Base-by-base conservation (phyloP, 2,329 filamentous ascomycete species). In the Alternaria incomplexa region DNA sequence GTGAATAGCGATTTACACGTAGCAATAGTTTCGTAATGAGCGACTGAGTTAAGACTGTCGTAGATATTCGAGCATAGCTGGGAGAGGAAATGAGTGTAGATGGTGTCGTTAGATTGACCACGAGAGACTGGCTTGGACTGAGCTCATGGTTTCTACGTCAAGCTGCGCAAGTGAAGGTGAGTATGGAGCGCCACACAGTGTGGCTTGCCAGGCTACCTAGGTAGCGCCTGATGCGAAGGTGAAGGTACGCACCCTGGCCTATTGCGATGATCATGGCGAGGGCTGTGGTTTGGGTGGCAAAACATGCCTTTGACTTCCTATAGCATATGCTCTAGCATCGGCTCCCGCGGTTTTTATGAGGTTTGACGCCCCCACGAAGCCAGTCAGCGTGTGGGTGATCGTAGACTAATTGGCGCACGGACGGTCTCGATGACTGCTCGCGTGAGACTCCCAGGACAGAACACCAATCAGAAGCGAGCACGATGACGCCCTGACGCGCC, bases 401-500 rank as follows among this genome's bases (percentile, higher is more conserved):
- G 26, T 40, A 50, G 61, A 53, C 61, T 59, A 57, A 52, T 13
- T 10, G 44, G 50, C 58, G 65, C 65, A 65, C 65, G 60, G 59
- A 26, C 58, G 65, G 36, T 28, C 47, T 54, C 63, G 22, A 62
- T 62, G 61, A 56, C 58, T 62, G 62, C 64, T 66, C 59, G 67
- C 65, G 67, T 70, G 67, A 61, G 58, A 68, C 67, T 68, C 61
- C 32, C n/a, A 48, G 47, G 47, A 12, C 56, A 17, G 36, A 56
- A 43, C 23, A 25, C 67, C 67, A 68, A 70, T 70, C 28, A 63
- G 52, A 17, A 46, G n/a, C 26, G 15, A 44, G 50, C 48, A 54
- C 62, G 51, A 61, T 68, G 63, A 66, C 62, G 61, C 66, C 58
- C 57, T 54, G 63, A 55, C 53, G 61, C 56, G 64, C 63, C 56